phyloP scores from a whole-genome alignment of 2,329 filamentous ascomycete genomes.

The Penicillium thymicola region DNA sequence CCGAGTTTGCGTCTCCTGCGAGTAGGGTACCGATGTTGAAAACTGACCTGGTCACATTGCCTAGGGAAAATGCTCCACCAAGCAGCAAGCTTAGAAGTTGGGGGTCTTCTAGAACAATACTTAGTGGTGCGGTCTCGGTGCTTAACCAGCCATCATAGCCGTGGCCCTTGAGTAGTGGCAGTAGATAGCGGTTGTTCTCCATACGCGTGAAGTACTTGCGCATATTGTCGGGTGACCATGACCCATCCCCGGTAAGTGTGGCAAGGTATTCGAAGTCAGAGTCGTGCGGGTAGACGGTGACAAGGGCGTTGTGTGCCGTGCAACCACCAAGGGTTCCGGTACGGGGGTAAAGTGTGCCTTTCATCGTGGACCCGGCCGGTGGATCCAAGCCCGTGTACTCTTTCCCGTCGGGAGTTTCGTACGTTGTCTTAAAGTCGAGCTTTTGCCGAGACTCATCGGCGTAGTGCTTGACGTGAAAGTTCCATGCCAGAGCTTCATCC shows the following conservation, averaged over 20 bases:
- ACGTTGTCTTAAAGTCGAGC: conserved; percentile 40
- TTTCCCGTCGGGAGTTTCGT: conserved; percentile 45
- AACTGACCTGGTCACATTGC: conserved; percentile 42
- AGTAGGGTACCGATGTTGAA: conserved; percentile 48
- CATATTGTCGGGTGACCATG: conserved; percentile 59
- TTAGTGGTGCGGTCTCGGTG: conserved; percentile 38
- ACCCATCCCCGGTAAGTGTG: conserved; percentile 57
- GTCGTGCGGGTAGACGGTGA: conserved; percentile 57
- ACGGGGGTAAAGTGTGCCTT: conserved; percentile 59
- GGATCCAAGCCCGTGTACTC: conserved; percentile 55
- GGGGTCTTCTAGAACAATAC: conserved; percentile 51
- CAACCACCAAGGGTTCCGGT: conserved; percentile 58
- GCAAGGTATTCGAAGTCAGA: conserved; percentile 60
- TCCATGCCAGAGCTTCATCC: conserved; percentile 31
- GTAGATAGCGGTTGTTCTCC: conserved; percentile 54
- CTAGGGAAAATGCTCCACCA: conserved; percentile 54
- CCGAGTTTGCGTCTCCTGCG: conserved; percentile 52
- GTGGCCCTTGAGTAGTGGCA: conserved; percentile 45
- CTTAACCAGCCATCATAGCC: conserved; percentile 29
- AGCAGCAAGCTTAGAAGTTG: conserved; percentile 53
- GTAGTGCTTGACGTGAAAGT: conserved; percentile 39
- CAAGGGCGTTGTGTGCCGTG: conserved; percentile 60
- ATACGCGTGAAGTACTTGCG: conserved; percentile 53
- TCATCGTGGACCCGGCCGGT: conserved; percentile 50
- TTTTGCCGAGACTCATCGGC: conserved; percentile 28